Evolutionary conservation across 2,329 filamentous ascomycete genomes (phyloP).

Genomic region (Aureobasidium lini): DNA sequence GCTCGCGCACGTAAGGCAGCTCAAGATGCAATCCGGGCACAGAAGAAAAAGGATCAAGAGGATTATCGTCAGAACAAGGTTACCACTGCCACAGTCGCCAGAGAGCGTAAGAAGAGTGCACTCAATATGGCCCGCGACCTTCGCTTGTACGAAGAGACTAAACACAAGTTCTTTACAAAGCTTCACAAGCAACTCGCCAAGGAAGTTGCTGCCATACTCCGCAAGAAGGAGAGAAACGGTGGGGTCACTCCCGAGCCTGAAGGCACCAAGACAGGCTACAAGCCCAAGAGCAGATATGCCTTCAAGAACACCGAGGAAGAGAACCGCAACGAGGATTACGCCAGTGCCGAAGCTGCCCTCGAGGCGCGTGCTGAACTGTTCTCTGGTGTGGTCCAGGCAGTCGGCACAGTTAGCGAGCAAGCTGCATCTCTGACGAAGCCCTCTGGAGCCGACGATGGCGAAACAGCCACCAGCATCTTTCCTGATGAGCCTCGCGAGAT

Average conservation of each 20-base stretch:
- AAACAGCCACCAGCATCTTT: background rate
- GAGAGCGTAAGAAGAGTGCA: constrained; percentile 4
- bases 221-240: background rate
- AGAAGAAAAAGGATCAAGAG: background rate
- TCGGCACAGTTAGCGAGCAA: background rate
- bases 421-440: background rate
- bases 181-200: constrained; percentile 11
- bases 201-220: constrained; percentile 7
- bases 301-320: constrained; percentile 7
- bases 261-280: background rate
- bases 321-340: background rate
- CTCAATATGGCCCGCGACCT: background rate
- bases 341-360: background rate
- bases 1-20: constrained; percentile 8
- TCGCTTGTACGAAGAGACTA: constrained; percentile 4
- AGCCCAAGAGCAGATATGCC: background rate
- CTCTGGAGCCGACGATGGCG: too few species aligned
- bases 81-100: background rate
- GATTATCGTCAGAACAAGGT: constrained; percentile 6
- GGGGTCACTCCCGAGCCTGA: background rate
- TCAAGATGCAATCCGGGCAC: background rate
- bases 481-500: constrained; percentile 14
- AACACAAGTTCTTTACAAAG: background rate
- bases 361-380: background rate
- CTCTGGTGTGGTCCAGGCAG: background rate